These are phyloP conservation scores for Aureobasidium uvarum DNA, from an alignment of 2,329 filamentous ascomycete genomes.

Conservation along the genomic window DNA sequence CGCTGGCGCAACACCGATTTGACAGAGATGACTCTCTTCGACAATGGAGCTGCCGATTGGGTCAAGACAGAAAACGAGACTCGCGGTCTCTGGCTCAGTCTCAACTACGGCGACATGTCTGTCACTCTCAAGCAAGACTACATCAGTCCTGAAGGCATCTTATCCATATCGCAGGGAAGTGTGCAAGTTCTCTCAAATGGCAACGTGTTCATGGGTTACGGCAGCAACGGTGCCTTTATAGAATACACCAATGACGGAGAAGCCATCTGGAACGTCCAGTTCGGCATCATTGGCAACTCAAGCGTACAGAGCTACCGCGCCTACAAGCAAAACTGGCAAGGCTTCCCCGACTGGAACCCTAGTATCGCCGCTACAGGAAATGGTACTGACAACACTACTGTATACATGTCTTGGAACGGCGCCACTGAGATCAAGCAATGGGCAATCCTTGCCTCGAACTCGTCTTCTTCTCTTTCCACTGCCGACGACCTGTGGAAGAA, in stretches of 20 bases:
- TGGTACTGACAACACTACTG: conserved; percentile 22
- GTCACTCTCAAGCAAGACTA: conserved; percentile 34
- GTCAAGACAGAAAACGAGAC: conserved; percentile 25
- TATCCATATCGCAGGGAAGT: conserved; percentile 51
- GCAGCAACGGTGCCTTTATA: conserved; percentile 42
- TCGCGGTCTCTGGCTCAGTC: conserved; percentile 27
- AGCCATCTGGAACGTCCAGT: conserved; percentile 54
- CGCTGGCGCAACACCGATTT: conserved; percentile 39
- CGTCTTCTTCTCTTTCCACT: conserved; percentile 20
- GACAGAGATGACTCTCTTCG: conserved; percentile 31
- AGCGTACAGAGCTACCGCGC: conserved; percentile 51
- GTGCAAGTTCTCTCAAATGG: conserved; percentile 55
- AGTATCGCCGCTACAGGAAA: conserved; percentile 26
- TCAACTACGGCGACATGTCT: conserved; percentile 36
- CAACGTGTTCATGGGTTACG: conserved; percentile 58
- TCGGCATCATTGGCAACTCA: conserved; percentile 43
- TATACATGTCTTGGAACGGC: conserved; percentile 30
- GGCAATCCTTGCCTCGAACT: conserved; percentile 28
- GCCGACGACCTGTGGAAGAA: conserved; percentile 26
- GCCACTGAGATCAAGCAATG: conserved; percentile 29
- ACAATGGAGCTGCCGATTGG: conserved; percentile 29
- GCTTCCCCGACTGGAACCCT: conserved; percentile 21
- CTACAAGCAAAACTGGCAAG: conserved; percentile 42
- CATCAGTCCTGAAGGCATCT: conserved; percentile 37
- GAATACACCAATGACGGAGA: conserved; percentile 48